phyloP scores from a whole-genome alignment of 306 rosid species.

The Alnus rubra region DNA sequence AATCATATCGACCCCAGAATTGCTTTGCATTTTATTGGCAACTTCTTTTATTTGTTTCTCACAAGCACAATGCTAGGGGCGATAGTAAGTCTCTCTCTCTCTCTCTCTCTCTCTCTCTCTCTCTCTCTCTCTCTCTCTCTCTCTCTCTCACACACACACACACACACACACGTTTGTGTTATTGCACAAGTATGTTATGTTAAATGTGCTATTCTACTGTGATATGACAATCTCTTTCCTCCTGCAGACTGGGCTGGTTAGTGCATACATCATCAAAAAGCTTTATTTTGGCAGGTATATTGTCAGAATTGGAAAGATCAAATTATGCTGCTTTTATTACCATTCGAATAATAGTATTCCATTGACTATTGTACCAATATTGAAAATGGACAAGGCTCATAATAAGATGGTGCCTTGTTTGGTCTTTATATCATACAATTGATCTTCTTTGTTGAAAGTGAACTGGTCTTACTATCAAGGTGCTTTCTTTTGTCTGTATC shows the following conservation, averaged over 20 bases:
- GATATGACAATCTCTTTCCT: slow-evolving; percentile 35
- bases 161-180: neutral
- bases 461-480: neutral
- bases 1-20: slow-evolving; percentile 49
- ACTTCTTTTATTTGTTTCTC: slow-evolving; percentile 71
- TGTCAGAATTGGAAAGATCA: slow-evolving; percentile 11
- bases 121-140: slow-evolving; percentile 25
- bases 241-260: slow-evolving; percentile 83
- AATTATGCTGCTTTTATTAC: slow-evolving; percentile 3
- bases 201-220: slow-evolving; percentile 5
- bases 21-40: slow-evolving; percentile 69
- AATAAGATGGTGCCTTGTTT: neutral
- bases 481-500: slow-evolving; percentile 2
- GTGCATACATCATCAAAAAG: slow-evolving; percentile 85
- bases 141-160: slow-evolving; percentile 4
- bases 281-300: slow-evolving; percentile 87
- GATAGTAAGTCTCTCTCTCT: slow-evolving; percentile 47
- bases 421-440: neutral
- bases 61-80: slow-evolving; percentile 88
- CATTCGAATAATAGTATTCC: slow-evolving; percentile 12
- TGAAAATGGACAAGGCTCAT: neutral
- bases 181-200: slow-evolving; percentile 8
- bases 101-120: slow-evolving; percentile 25
- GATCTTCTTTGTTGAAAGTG: slow-evolving; percentile 14
- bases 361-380: neutral